These are phyloP conservation scores for Aureobasidium vineae DNA, from an alignment of 2,329 filamentous ascomycete genomes.

Conservation along the genomic window DNA sequence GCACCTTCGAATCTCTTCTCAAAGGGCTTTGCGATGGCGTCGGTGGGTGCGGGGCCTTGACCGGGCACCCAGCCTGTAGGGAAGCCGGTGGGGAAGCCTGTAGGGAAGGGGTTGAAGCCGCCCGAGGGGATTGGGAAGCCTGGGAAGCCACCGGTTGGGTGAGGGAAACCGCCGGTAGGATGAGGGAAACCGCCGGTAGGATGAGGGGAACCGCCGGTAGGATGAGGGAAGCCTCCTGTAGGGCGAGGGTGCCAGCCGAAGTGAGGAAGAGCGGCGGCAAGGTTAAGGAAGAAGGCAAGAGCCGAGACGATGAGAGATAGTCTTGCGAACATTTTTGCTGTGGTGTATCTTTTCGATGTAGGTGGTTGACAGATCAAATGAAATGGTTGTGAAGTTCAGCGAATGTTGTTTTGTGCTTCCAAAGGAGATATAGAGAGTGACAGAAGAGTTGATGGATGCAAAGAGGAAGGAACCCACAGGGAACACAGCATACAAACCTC, in stretches of 20 bases:
- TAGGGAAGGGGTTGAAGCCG: conserved; percentile 7
- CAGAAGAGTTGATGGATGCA: conserved; percentile 8
- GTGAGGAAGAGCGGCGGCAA: conserved; percentile 18
- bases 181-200: conserved; percentile 22
- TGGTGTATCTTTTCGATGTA: neutral
- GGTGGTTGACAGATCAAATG: neutral
- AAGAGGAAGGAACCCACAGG: neutral
- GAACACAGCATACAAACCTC: conserved; percentile 11
- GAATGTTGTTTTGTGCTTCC: conserved; percentile 6
- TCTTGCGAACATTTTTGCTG: conserved; percentile 20
- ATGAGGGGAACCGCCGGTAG: conserved; percentile 10
- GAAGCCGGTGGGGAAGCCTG: conserved; percentile 5
- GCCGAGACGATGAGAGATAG: conserved; percentile 20
- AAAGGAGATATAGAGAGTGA: conserved; percentile 3
- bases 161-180: conserved; percentile 9
- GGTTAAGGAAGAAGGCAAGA: conserved; percentile 21
- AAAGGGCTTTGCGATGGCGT: conserved; percentile 2
- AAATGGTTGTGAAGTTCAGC: neutral
- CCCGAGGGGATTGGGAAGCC: conserved; percentile 19
- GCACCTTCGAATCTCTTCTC: conserved; percentile 24
- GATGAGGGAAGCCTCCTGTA: conserved; percentile 19
- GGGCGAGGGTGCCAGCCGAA: conserved; percentile 5
- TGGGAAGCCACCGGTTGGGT: conserved; percentile 23
- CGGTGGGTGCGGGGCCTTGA: neutral
- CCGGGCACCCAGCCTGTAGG: conserved; percentile 28